Conservation (phyloP, 257 asterid species). For the Misopates orontium region DNA sequence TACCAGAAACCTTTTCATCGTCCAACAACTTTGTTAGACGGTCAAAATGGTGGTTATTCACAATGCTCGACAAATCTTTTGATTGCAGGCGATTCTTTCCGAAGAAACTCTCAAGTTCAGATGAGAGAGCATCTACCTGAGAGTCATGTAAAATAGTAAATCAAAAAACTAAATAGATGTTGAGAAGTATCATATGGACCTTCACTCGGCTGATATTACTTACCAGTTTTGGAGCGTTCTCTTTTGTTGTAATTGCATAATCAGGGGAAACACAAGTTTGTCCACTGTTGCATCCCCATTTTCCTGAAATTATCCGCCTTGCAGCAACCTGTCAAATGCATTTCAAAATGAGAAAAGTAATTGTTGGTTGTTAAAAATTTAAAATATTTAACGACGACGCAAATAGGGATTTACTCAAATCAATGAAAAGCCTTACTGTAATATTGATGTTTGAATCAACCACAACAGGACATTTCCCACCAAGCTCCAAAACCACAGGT, state of each 20-base stretch:
- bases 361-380: not conserved
- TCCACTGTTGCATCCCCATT: slow-evolving; percentile 94
- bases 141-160: slow-evolving; percentile 21
- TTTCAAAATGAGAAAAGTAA: not conserved
- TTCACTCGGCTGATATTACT: slow-evolving; percentile 22
- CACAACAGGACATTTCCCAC: slow-evolving; percentile 80
- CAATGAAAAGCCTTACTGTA: slow-evolving; percentile 39
- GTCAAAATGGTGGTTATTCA: slow-evolving; percentile 65
- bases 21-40: slow-evolving; percentile 66
- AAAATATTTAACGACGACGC: not conserved
- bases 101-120: slow-evolving; percentile 68
- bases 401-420: not conserved
- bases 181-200: not conserved
- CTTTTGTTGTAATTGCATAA: slow-evolving; percentile 73
- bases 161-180: not conserved
- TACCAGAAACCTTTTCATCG: slow-evolving; percentile 70
- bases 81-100: slow-evolving; percentile 79
- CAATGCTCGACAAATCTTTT: slow-evolving; percentile 70
- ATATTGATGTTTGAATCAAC: slow-evolving; percentile 69
- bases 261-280: slow-evolving; percentile 92
- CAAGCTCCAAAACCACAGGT: slow-evolving; percentile 86
- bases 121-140: slow-evolving; percentile 60
- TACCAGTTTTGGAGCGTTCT: slow-evolving; percentile 66
- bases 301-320: slow-evolving; percentile 78
- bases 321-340: slow-evolving; percentile 57